phyloP scores from a whole-genome alignment of 192 early-diverging fungal species.

The Linnemannia hyalina region DNA sequence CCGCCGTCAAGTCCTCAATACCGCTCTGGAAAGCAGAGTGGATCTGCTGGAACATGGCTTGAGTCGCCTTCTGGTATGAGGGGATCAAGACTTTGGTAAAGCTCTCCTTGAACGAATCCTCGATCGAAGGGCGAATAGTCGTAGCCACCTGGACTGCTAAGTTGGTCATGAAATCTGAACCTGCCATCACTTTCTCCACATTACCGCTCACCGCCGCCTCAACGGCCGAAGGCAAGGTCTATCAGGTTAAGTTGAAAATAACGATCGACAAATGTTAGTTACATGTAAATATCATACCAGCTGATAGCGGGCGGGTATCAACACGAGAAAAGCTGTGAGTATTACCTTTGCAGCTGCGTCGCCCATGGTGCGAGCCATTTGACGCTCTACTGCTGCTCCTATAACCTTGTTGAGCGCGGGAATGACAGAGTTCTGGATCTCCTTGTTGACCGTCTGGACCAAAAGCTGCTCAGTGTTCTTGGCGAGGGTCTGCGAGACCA shows the following conservation, averaged over 20 bases:
- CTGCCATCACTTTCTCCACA: constrained; percentile 47
- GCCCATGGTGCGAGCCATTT: constrained; percentile 42
- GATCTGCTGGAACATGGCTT: constrained; percentile 64
- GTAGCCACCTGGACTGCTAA: constrained; percentile 55
- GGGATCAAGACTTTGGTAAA: constrained; percentile 59
- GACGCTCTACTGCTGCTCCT: constrained; percentile 57
- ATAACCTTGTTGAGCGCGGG: constrained; percentile 58
- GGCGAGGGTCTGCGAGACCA: constrained; percentile 59
- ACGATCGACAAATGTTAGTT: neutral
- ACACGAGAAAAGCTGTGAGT: neutral
- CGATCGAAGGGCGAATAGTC: constrained; percentile 55
- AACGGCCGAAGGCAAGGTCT: constrained; percentile 55
- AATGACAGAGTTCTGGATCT: constrained; percentile 59
- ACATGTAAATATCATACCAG: neutral
- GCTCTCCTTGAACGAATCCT: constrained; percentile 60
- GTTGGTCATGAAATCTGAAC: constrained; percentile 41
- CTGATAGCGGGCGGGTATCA: neutral
- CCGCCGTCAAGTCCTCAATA: constrained; percentile 39
- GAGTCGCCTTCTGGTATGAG: constrained; percentile 62
- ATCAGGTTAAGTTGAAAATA: neutral
- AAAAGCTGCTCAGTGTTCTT: constrained; percentile 62
- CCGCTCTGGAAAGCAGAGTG: constrained; percentile 56
- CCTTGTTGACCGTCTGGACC: constrained; percentile 60
- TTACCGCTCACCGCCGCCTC: constrained; percentile 56
- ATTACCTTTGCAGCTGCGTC: constrained; percentile 58